These are phyloP conservation scores for Suillus bovinus DNA, from an alignment of 768 basidiomycete genomes.

Conservation along the genomic window DNA sequence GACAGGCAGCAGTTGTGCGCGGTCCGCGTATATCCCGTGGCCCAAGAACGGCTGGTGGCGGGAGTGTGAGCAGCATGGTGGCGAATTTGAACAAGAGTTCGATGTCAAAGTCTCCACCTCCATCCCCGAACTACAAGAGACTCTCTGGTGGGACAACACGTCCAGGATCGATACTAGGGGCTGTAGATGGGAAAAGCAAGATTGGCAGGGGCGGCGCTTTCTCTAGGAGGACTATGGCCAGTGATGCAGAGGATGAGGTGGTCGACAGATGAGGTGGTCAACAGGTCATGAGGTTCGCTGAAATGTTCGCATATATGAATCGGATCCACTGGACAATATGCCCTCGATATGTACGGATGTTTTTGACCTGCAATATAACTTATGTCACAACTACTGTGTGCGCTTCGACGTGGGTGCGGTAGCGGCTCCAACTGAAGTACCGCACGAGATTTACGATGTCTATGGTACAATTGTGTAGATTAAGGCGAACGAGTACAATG, in stretches of 20 bases:
- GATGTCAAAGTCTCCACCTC: conserved; percentile 39
- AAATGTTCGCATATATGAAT: conserved; percentile 2
- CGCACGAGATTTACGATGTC: neutral
- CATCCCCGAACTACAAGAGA: conserved; percentile 44
- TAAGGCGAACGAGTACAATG: conserved; percentile 25
- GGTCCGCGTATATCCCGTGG: conserved; percentile 51
- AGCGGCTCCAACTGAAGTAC: neutral
- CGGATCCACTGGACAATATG: neutral
- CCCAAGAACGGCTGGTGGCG: conserved; percentile 42
- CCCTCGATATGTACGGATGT: neutral
- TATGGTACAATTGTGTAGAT: conserved; percentile 31
- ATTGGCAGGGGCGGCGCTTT: conserved; percentile 47
- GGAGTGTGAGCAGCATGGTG: conserved; percentile 55
- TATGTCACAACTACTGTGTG: neutral
- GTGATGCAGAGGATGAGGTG: conserved; percentile 79
- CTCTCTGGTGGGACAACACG: conserved; percentile 38
- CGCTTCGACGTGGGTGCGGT: neutral
- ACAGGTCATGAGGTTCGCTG: conserved; percentile 20
- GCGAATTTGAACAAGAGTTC: conserved; percentile 55
- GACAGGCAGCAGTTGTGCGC: conserved; percentile 37
- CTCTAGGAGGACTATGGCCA: conserved; percentile 78
- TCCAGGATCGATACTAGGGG: conserved; percentile 17
- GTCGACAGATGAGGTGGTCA: conserved; percentile 62
- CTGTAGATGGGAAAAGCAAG: conserved; percentile 12
- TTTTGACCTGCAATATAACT: neutral